Percentiles rank a stretch among this genome's conserved stretches.
phyloP scores from a whole-genome alignment of 164 flowering plant species.

The Hamamelis virginiana region DNA sequence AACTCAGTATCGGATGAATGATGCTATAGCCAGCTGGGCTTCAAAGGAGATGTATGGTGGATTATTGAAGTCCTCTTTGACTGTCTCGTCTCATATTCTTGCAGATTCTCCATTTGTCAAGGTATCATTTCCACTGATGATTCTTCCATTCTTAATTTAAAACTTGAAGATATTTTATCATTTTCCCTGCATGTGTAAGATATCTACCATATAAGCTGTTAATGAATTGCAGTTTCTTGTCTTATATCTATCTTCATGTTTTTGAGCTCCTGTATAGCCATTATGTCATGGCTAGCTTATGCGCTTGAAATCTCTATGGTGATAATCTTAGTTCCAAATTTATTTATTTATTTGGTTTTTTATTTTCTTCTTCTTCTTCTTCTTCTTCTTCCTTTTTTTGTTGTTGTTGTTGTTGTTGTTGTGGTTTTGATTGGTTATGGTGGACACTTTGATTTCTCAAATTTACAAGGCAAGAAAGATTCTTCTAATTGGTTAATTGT shows the following conservation, averaged over 20 bases:
- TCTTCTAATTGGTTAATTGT: not conserved
- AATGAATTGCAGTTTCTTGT: not conserved
- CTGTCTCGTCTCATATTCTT: conserved; percentile 77
- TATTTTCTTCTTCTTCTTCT: too few species aligned
- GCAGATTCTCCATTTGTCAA: conserved; percentile 83
- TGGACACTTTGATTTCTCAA: not conserved
- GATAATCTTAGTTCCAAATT: not conserved
- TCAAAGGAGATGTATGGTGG: conserved; percentile 96
- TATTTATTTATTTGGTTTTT: too few species aligned
- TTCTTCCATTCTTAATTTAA: not conserved
- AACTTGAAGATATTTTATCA: not conserved
- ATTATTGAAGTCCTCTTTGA: conserved; percentile 55
- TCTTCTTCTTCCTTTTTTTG: too few species aligned
- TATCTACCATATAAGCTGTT: not conserved
- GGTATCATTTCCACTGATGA: conserved; percentile 37
- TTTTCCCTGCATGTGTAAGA: not conserved
- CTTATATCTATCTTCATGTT: not conserved
- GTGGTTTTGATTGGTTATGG: not conserved
- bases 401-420: too few species aligned
- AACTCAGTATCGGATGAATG: conserved; percentile 86
- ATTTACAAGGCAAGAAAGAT: not conserved
- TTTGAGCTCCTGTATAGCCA: not conserved
- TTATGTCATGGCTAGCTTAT: not conserved
- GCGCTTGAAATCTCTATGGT: too few species aligned
- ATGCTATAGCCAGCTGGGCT: conserved; percentile 90